phyloP scores from a whole-genome alignment of 768 basidiomycete genomes.

The Mycena capillaripes region DNA sequence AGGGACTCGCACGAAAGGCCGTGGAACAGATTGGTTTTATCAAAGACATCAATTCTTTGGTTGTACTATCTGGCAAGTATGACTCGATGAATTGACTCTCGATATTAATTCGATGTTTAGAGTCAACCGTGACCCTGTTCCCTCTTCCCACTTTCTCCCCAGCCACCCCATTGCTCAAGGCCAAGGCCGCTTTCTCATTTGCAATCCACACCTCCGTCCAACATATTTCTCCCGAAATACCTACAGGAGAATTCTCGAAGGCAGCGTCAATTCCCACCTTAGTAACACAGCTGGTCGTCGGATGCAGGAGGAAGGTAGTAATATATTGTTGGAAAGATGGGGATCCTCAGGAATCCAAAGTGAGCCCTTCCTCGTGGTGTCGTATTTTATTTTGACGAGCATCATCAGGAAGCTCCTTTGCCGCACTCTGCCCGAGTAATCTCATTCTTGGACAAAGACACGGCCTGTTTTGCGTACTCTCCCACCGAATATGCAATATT shows the following conservation, averaged over 20 bases:
- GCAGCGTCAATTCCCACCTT: conserved; percentile 70
- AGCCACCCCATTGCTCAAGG: conserved; percentile 78
- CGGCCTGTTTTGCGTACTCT: conserved; percentile 85
- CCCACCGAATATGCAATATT: conserved; percentile 83
- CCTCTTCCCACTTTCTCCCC: conserved; percentile 82
- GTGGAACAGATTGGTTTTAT: conserved; percentile 93
- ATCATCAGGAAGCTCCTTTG: conserved; percentile 78
- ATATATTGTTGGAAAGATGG: conserved; percentile 92
- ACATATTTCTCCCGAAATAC: conserved; percentile 48
- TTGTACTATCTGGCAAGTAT: conserved; percentile 83
- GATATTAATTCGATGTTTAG: conserved; percentile 54
- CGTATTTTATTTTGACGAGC: conserved; percentile 8
- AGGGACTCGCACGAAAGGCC: conserved; percentile 71
- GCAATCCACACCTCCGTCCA: conserved; percentile 76
- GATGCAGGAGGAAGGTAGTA: conserved; percentile 88
- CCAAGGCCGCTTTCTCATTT: conserved; percentile 89
- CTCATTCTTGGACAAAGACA: conserved; percentile 75
- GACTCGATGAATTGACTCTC: neutral
- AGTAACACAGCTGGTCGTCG: conserved; percentile 85
- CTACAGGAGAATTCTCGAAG: conserved; percentile 48
- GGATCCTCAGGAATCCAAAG: conserved; percentile 79
- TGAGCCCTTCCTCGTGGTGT: conserved; percentile 46
- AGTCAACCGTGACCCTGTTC: conserved; percentile 80
- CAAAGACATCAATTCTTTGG: conserved; percentile 88
- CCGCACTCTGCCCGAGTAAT: conserved; percentile 94